Percentiles rank a stretch among this genome's conserved stretches.
Evolutionary conservation across 805 yeast genomes (phyloP).

Genomic region (Candida maesae): DNA sequence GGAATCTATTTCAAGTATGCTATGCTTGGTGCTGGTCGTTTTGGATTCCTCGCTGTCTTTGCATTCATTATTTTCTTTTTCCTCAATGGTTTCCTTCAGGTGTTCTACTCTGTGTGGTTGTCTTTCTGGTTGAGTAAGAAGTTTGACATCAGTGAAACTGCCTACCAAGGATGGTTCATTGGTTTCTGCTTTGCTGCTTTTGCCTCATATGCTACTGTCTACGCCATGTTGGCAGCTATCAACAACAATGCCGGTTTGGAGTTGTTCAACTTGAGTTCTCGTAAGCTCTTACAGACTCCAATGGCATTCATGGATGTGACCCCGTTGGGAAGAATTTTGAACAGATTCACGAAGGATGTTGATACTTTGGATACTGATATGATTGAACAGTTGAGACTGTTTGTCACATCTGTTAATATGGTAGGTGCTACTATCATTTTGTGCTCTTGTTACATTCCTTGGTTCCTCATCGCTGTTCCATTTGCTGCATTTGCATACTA

Average conservation of each 20-base stretch:
- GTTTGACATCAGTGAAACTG: constrained; percentile 41
- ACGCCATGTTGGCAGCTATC: constrained; percentile 51
- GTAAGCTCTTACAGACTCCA: constrained; percentile 62
- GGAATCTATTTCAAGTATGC: constrained; percentile 41
- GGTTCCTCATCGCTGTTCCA: constrained; percentile 67
- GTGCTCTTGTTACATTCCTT: constrained; percentile 69
- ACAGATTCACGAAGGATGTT: constrained; percentile 82
- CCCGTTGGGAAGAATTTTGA: constrained; percentile 80
- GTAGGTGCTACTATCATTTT: constrained; percentile 62
- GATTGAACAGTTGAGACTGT: constrained; percentile 61
- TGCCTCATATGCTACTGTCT: constrained; percentile 43
- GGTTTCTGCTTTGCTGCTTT: constrained; percentile 50
- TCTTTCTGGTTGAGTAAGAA: constrained; percentile 67
- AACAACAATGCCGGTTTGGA: constrained; percentile 51
- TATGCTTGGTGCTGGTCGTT: constrained; percentile 43
- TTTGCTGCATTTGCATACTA: constrained; percentile 42
- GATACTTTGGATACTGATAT: constrained; percentile 79
- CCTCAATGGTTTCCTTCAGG: constrained; percentile 44
- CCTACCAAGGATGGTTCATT: constrained; percentile 64
- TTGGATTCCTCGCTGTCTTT: constrained; percentile 30
- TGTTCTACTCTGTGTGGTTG: constrained; percentile 69
- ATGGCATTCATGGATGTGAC: constrained; percentile 82
- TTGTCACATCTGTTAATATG: constrained; percentile 46
- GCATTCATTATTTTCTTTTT: constrained; percentile 22
- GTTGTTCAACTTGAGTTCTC: constrained; percentile 55